Evolutionary conservation across 2,329 filamentous ascomycete genomes (phyloP), one percentile per base, ranked within the genome.

Genomic region (Cryphonectria parasitica): DNA sequence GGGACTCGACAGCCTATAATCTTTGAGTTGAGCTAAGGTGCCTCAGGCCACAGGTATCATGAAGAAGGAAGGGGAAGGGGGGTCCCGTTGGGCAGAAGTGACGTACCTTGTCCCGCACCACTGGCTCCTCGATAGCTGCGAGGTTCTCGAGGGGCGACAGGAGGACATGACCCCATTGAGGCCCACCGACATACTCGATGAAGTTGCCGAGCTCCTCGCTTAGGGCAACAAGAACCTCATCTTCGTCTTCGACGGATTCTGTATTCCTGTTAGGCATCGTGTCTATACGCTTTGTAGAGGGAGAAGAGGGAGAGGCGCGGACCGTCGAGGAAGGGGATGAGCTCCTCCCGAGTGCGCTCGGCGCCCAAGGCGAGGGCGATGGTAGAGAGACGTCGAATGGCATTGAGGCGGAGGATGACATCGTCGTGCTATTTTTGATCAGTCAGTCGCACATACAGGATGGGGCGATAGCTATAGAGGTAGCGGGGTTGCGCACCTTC

Each of bases 211-310:
- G 90, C 86, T 99, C 96, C 80, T 98, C 96, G 81, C 95, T 98
- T 77, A 99, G 86, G 75, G 96, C 96, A 74, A 97, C 97, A 76
- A 99, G 89, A 73, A 99, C 97, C 83, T 99, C 96, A 77, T 99
- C 96, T 83, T 99, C 96, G 79, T 99, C 96, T 84, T 99, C 96
- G 77, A 99, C 95, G 67, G 96, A 98, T 84, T 99, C 96, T 99
- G 82, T 73, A 75, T 64, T 63, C 56, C 61, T 71, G 73, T 75
- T 69, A 77, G 73, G 65, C 64, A 52, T 69, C 62, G 71, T 74
- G 31, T 67, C 65, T 45, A 62, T 66, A 62, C 43, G 31, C 60
- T 62, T 60, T 60, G 31, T 70, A 69, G 69, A 72, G 62, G 49
- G 31, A 71, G 75, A 69, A 71, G 75, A 70, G 75, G 56, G 75